Conservation (phyloP, 352 stramenopile genomes). For the Phytophthora parvispora region DNA sequence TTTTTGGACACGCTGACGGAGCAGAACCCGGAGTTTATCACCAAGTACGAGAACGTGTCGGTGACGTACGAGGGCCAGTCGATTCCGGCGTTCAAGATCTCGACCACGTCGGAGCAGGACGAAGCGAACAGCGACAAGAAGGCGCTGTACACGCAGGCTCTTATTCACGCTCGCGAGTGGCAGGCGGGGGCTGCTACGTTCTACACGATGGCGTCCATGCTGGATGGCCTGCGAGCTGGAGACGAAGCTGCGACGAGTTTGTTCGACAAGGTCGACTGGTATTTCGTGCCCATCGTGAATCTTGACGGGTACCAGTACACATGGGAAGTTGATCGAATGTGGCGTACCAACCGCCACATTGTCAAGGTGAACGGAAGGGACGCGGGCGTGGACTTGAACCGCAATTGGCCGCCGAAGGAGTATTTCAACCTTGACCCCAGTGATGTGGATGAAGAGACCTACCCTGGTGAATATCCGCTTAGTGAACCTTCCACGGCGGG, state of each 20-base stretch:
- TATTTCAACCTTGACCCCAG: conserved; percentile 64
- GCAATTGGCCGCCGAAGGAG: conserved; percentile 72
- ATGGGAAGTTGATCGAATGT: conserved; percentile 70
- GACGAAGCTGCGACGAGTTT: conserved; percentile 18
- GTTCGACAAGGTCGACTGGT: conserved; percentile 73
- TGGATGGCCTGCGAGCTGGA: conserved; percentile 49
- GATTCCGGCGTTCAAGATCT: conserved; percentile 77
- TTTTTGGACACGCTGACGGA: conserved; percentile 66
- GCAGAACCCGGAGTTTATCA: conserved; percentile 57
- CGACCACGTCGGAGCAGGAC: conserved; percentile 23
- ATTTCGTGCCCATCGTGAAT: conserved; percentile 86
- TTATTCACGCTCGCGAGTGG: conserved; percentile 75
- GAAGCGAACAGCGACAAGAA: conserved; percentile 28
- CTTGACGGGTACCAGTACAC: conserved; percentile 85
- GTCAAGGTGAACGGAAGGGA: conserved; percentile 37
- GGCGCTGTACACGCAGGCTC: conserved; percentile 66
- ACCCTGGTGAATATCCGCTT: conserved; percentile 63
- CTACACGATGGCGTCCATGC: conserved; percentile 52
- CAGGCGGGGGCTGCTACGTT: conserved; percentile 56
- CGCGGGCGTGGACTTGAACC: conserved; percentile 78
- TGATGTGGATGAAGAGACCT: conserved; percentile 54
- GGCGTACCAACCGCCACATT: conserved; percentile 68
- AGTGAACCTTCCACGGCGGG: conserved; percentile 66
- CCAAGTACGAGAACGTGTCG: conserved; percentile 60
- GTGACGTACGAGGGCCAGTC: conserved; percentile 60